Evolutionary conservation across 1,284 basidiomycete species (phyloP), one percentile per base, ranked within the genome.

Genomic region (Laetiporus sulphureus): DNA sequence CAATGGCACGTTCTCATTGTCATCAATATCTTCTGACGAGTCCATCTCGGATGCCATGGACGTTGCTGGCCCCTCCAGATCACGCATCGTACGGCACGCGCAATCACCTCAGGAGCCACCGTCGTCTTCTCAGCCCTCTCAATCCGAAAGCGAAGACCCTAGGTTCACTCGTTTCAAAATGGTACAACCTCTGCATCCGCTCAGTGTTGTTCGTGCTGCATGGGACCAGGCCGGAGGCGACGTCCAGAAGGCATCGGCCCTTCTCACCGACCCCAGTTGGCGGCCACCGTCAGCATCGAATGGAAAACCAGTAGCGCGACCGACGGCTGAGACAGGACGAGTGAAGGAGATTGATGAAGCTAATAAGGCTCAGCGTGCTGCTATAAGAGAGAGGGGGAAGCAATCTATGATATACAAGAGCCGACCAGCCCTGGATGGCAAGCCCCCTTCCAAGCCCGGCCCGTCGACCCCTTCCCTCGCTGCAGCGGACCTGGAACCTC

Each of bases 381-480:
- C 78, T 25, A 69, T 69, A 42, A 79, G 70, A 55, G 81, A 85
- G 61, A 79, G 82, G 59, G 84, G 79, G 10, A 84, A 83, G 59
- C 81, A 77, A 56, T 88, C 84, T 10, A 69, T 77, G 57, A 88
- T 88, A 42, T 88, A 88, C 50, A 79, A 79, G 38, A 82, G 79
- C 48, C 75, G 81, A 44, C 59, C 67, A 27, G 62, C 64, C 36
- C 60, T 78, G 29, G 73, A 78, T 41, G 46, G 40, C 25, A 56
- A 54, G 44, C 45, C 49, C 32, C 52, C 44, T 12, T 20, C 43
- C 11, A 25, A 36, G 13, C 54, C 60, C 30, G 46, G 47, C 18
- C 50, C 56, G 8, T 42, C 47, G 3, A 39, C 37, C 38, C 31
- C 45, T 4, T 36, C 37, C 7, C 41, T 49, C 4, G 40, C 49